These are phyloP conservation scores for Alternaria viburni DNA, from an alignment of 2,329 filamentous ascomycete species.

Conservation along the genomic window DNA sequence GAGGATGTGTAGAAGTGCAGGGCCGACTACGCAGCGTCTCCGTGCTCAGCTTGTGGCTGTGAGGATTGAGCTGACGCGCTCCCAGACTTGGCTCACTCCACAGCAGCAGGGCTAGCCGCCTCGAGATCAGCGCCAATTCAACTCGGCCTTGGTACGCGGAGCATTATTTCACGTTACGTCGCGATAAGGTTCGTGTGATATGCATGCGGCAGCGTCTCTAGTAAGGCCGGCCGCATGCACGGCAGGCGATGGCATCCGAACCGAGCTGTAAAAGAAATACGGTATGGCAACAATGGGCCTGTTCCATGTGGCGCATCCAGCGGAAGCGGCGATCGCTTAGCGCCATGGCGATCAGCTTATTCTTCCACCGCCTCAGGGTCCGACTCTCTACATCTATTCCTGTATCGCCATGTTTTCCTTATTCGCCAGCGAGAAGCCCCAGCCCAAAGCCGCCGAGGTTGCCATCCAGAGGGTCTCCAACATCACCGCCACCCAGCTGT, in stretches of 20 bases:
- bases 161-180: constrained; percentile 4
- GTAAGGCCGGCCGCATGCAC: neutral
- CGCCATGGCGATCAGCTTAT: constrained; percentile 23
- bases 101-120: constrained; percentile 18
- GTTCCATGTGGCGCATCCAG: constrained; percentile 6
- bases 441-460: constrained; percentile 10
- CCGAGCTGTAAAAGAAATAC: neutral
- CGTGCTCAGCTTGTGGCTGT: constrained; percentile 18
- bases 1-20: constrained; percentile 12
- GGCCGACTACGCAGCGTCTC: neutral
- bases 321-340: constrained; percentile 16
- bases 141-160: constrained; percentile 2
- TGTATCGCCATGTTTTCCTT: constrained; percentile 16
- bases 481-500: constrained; percentile 16
- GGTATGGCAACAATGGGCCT: neutral
- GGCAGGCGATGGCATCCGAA: neutral
- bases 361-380: constrained; percentile 24
- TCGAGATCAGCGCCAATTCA: constrained; percentile 14
- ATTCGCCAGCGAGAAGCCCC: constrained; percentile 28
- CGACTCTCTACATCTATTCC: constrained; percentile 24
- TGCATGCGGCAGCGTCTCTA: constrained; percentile 2
- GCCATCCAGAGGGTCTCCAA: constrained; percentile 16
- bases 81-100: constrained; percentile 18
- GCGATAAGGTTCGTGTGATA: constrained; percentile 2
- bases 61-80: constrained; percentile 20